A percentile compares a stretch with the other conserved stretches of the same genome.
Evolutionary conservation across 2,329 filamentous ascomycete genomes (phyloP).

Genomic region (Paecilomyces sp.): DNA sequence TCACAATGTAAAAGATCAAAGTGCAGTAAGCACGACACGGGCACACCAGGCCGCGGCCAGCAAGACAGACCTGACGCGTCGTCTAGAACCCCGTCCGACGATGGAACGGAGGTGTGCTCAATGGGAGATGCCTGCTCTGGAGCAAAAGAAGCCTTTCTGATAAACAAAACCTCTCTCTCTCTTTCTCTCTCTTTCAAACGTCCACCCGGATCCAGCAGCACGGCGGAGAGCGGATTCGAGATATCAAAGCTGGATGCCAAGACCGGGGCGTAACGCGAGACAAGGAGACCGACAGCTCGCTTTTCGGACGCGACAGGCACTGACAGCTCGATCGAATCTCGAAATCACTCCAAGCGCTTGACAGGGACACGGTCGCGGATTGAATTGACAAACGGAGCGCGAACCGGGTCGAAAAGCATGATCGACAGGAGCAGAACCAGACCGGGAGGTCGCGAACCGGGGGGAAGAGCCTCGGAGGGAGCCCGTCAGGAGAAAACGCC

Average conservation of each 20-base stretch:
- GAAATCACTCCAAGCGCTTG: slow-evolving; percentile 1
- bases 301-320: neutral
- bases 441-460: neutral
- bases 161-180: neutral
- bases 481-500: slow-evolving; percentile 7
- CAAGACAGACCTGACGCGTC: slow-evolving; percentile 1
- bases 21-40: slow-evolving; percentile 1
- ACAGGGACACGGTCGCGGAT: slow-evolving; percentile 11
- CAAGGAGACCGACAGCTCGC: neutral
- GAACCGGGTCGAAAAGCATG: slow-evolving; percentile 14
- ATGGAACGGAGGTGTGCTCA: neutral
- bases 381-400: slow-evolving; percentile 14
- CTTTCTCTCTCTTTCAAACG: neutral
- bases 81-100: neutral
- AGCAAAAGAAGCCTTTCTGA: neutral
- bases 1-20: slow-evolving; percentile 1
- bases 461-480: slow-evolving; percentile 4
- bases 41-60: slow-evolving; percentile 1
- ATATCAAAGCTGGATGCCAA: neutral
- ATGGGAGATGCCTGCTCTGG: slow-evolving; percentile 1
- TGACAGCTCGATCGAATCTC: neutral
- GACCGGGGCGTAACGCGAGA: neutral
- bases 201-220: neutral
- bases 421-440: slow-evolving; percentile 13
- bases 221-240: neutral